Percentiles rank a stretch among this genome's conserved stretches.
phyloP scores from a whole-genome alignment of 2,329 filamentous ascomycete species.

The Cladosporium sp. region DNA sequence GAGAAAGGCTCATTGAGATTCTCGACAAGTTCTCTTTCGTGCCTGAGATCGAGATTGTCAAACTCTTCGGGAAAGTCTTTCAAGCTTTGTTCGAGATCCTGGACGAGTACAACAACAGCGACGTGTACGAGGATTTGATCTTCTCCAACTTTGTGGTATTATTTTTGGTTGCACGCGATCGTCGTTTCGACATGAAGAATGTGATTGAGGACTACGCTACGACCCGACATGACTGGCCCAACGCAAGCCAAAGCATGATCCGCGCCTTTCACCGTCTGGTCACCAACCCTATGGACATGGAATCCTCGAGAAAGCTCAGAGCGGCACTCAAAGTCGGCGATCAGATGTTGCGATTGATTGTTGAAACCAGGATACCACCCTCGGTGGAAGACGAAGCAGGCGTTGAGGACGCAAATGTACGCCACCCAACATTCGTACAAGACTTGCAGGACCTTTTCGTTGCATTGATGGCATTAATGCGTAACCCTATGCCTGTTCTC shows the following conservation, averaged over 20 bases:
- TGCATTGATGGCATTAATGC: constrained; percentile 85
- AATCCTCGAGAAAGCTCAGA: constrained; percentile 79
- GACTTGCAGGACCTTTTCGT: constrained; percentile 87
- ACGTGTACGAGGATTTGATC: constrained; percentile 88
- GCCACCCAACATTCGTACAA: constrained; percentile 72
- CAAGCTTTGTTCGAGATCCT: constrained; percentile 89
- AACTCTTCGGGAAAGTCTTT: constrained; percentile 84
- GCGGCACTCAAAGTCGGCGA: constrained; percentile 93
- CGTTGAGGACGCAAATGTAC: constrained; percentile 64
- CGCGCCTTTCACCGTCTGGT: constrained; percentile 83
- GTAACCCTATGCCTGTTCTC: constrained; percentile 77
- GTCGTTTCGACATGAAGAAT: constrained; percentile 86
- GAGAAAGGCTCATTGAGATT: constrained; percentile 70
- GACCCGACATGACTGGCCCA: constrained; percentile 86
- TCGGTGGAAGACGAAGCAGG: constrained; percentile 7
- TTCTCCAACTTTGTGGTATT: constrained; percentile 89
- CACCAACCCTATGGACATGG: constrained; percentile 76
- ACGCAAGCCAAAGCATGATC: constrained; percentile 84
- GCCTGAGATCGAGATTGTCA: constrained; percentile 95
- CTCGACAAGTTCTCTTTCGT: constrained; percentile 87
- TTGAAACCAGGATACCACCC: constrained; percentile 77
- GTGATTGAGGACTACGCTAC: constrained; percentile 91
- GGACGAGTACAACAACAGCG: constrained; percentile 85
- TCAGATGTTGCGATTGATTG: constrained; percentile 92
- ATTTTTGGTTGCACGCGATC: constrained; percentile 88